Evolutionary conservation across 192 early-diverging fungal genomes (phyloP), one percentile per base, ranked within the genome.

Genomic region (Backusella luteola): DNA sequence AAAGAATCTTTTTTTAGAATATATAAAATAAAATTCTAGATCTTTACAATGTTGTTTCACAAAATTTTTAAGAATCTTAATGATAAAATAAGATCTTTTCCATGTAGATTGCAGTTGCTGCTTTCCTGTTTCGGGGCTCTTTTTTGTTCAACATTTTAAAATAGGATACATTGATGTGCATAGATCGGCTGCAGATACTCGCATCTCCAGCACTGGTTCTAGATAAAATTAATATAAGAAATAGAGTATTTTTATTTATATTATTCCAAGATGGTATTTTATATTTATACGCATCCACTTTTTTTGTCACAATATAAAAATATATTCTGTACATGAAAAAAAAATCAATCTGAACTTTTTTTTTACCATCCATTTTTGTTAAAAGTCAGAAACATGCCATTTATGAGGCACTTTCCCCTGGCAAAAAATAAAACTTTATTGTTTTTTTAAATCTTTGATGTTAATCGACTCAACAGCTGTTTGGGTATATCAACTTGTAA

Each of bases 401-500:
- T 63, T 14, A 29, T 63, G 23, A 29, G 12, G 56, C 23, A 63
- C 56, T 63, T 63, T 63, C 21, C 56, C 56, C 21, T 63, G 53
- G 21, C 53, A 63, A 49, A 49, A 49, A 49, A 49, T 19, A 49
- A 49, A 49, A 49, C 12, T 63, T 63, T 63, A 63, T 63, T 63
- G 23, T 14, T 63, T 11, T 39, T 11, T 39, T 29, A 63, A 26
- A 63, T 63, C 12, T 63, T 63, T 29, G 56, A 63, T 8, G 56
- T 29, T 9, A 29, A 63, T 29, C 23, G 26, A 63, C 11, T 23
- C 21, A 63, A 4, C 23, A 63, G 26, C 2, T 63, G 21, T 29
- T 63, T 63, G 26, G 90, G 90, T 6, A 89, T 82, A 66, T 87
- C 84, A 52, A 91, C 78, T 66, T 85, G 85, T 56, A 84, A 68